A percentile compares a stretch with the other conserved stretches of the same genome.
phyloP scores from a whole-genome alignment of 225 moss, liverwort and hornwort species.

The Straminergon stramineum region DNA sequence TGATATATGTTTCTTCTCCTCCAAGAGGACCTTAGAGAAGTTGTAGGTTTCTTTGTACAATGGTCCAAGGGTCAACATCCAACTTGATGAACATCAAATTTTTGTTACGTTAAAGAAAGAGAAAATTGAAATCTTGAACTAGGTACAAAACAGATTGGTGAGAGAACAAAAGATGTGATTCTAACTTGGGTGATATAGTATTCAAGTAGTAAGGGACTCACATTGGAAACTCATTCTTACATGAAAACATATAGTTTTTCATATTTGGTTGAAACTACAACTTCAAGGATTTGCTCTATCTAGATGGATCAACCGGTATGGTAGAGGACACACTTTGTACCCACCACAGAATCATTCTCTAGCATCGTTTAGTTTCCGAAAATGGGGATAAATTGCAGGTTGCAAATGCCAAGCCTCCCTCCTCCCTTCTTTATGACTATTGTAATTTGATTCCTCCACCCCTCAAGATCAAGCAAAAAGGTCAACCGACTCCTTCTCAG shows the following conservation, averaged over 20 bases:
- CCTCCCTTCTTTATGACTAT: neutral
- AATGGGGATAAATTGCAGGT: neutral
- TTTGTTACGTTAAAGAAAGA: neutral
- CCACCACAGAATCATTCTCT: neutral
- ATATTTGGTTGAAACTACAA: neutral
- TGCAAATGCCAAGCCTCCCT: neutral
- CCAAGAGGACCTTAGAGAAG: neutral
- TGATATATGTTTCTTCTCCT: neutral
- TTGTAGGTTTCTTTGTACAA: neutral
- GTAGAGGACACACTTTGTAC: neutral
- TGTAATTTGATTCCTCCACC: neutral
- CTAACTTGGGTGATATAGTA: neutral
- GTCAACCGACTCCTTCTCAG: neutral
- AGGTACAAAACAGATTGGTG: neutral
- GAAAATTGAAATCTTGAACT: neutral
- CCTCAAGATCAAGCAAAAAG: neutral
- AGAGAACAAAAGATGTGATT: neutral
- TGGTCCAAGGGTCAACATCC: neutral
- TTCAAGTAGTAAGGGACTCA: neutral
- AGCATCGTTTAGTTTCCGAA: neutral
- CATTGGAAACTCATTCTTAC: too few species aligned
- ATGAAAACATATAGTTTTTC: neutral
- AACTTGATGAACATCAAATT: neutral
- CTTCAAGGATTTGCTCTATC: neutral
- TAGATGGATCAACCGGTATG: neutral